Conservation (phyloP, 106 monocot species). For the Xerophyta viscosa region DNA sequence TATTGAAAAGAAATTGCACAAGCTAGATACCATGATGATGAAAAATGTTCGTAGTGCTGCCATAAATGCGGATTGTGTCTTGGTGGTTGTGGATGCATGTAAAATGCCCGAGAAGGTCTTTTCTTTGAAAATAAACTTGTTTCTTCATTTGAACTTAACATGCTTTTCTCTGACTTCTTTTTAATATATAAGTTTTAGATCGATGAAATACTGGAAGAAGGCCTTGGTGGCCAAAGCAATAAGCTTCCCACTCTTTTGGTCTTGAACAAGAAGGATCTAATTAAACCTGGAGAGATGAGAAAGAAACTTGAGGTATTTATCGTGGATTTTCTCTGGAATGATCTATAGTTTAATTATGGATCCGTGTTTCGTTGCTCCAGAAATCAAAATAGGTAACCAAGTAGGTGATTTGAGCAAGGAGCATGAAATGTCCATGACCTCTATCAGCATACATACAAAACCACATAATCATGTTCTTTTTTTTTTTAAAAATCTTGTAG, state of each 20-base stretch:
- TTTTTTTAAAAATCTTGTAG: slow-evolving; percentile 20
- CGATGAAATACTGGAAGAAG: slow-evolving; percentile 89
- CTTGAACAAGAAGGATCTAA: slow-evolving; percentile 93
- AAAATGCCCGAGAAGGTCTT: slow-evolving; percentile 81
- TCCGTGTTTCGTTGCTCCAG: too few species aligned
- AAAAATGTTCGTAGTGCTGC: slow-evolving; percentile 86
- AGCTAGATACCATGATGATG: slow-evolving; percentile 95
- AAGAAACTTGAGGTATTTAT: slow-evolving; percentile 80
- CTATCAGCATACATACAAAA: too few species aligned
- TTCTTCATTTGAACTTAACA: not conserved
- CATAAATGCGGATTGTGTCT: slow-evolving; percentile 83
- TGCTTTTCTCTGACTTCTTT: slow-evolving; percentile 1
- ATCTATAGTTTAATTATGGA: too few species aligned
- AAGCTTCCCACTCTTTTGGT: slow-evolving; percentile 68
- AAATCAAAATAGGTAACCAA: too few species aligned
- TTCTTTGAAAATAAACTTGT: slow-evolving; percentile 1
- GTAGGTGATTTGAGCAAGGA: too few species aligned
- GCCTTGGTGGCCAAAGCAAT: slow-evolving; percentile 38
- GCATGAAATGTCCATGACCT: too few species aligned
- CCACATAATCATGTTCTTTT: not conserved
- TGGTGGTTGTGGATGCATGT: slow-evolving; percentile 92
- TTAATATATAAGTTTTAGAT: slow-evolving; percentile 47
- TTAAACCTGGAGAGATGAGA: slow-evolving; percentile 95
- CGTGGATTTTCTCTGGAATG: too few species aligned
- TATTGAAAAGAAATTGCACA: slow-evolving; percentile 87